phyloP scores from a whole-genome alignment of 2,329 filamentous ascomycete genomes.

The Clarireedia monteithiana region DNA sequence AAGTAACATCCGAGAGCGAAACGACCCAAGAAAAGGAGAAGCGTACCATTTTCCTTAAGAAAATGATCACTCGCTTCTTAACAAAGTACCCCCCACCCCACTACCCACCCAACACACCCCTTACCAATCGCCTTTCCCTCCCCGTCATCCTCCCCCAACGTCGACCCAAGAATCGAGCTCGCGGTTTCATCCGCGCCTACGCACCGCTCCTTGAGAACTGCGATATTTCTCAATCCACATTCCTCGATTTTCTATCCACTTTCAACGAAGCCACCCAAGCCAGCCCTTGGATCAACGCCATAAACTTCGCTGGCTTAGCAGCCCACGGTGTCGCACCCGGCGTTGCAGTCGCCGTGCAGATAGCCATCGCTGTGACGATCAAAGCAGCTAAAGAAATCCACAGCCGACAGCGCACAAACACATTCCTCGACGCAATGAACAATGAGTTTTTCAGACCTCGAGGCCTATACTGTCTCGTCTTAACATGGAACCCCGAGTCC shows the following conservation, averaged over 20 bases:
- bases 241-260: slow-evolving; percentile 40
- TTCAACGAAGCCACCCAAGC: slow-evolving; percentile 37
- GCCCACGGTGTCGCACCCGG: slow-evolving; percentile 30
- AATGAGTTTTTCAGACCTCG: slow-evolving; percentile 47
- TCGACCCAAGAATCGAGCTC: slow-evolving; percentile 37
- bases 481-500: slow-evolving; percentile 41
- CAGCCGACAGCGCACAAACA: slow-evolving; percentile 31
- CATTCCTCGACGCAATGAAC: slow-evolving; percentile 49
- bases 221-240: slow-evolving; percentile 40
- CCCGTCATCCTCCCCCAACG: slow-evolving; percentile 46
- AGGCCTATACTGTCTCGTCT: slow-evolving; percentile 46
- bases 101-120: not conserved
- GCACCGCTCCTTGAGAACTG: slow-evolving; percentile 37
- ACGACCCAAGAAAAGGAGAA: not conserved
- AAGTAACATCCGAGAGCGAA: not conserved
- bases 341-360: slow-evolving; percentile 35
- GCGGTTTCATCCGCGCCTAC: slow-evolving; percentile 46
- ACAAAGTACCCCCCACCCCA: not conserved
- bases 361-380: slow-evolving; percentile 36
- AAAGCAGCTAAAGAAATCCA: slow-evolving; percentile 33
- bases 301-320: slow-evolving; percentile 35
- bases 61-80: not conserved
- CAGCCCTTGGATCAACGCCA: slow-evolving; percentile 32
- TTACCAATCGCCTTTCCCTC: slow-evolving; percentile 25
- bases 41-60: not conserved